Conservation (phyloP, 192 early-diverging fungal genomes). For the Coemansia sp. region DNA sequence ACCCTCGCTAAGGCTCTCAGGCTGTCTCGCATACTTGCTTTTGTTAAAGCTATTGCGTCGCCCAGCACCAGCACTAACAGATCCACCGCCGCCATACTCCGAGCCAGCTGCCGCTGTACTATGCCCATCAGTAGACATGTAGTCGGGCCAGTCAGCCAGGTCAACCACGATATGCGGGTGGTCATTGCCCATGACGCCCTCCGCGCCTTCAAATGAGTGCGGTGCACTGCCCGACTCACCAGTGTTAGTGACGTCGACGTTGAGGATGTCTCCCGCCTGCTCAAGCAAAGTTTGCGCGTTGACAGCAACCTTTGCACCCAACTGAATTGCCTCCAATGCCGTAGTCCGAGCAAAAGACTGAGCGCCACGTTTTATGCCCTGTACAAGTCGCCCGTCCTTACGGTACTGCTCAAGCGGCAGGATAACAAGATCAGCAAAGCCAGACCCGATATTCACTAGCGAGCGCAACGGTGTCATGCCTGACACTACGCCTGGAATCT, state of each 20-base stretch:
- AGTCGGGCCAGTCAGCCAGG: constrained; percentile 53
- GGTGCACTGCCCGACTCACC: constrained; percentile 39
- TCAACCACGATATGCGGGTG: constrained; percentile 30
- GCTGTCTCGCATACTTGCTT: constrained; percentile 88
- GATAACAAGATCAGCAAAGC: constrained; percentile 89
- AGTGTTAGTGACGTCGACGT: constrained; percentile 41
- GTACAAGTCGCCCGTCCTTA: constrained; percentile 87
- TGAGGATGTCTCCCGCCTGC: constrained; percentile 83
- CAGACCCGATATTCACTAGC: constrained; percentile 86
- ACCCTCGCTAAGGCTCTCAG: constrained; percentile 82
- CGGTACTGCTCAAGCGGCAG: constrained; percentile 94
- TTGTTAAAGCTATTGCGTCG: constrained; percentile 45
- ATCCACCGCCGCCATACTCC: constrained; percentile 4
- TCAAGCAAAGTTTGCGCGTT: constrained; percentile 90
- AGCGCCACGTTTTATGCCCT: constrained; percentile 85
- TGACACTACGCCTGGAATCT: constrained; percentile 86
- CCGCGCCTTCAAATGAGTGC: constrained; percentile 36
- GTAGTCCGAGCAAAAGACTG: constrained; percentile 89
- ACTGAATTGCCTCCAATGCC: constrained; percentile 87
- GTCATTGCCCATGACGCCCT: background rate
- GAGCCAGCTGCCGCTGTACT: constrained; percentile 12
- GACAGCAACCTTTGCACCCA: constrained; percentile 84
- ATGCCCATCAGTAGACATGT: constrained; percentile 43
- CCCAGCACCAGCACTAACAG: constrained; percentile 6
- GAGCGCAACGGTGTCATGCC: constrained; percentile 89